Conservation (phyloP, 73 alveolate species). For the Paramecium tetraurelia region DNA sequence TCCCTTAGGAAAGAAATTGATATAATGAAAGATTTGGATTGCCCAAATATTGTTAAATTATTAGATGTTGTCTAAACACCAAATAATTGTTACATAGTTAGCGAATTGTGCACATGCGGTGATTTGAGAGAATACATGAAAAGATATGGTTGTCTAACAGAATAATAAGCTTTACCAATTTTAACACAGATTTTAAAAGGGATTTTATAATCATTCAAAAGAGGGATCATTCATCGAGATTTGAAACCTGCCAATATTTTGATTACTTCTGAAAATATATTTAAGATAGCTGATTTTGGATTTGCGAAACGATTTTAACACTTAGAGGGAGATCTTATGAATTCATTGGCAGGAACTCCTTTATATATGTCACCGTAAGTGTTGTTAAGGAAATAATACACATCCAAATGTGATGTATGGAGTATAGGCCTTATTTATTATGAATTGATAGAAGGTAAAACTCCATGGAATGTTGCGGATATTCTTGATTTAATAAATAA, state of each 20-base stretch:
- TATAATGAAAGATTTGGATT: constrained; percentile 61
- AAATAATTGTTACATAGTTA: constrained; percentile 55
- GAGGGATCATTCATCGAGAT: constrained; percentile 66
- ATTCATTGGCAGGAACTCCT: constrained; percentile 65
- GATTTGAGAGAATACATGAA: constrained; percentile 58
- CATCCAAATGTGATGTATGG: constrained; percentile 65
- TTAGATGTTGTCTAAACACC: constrained; percentile 61
- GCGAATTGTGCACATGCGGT: constrained; percentile 65
- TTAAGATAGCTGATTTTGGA: constrained; percentile 65
- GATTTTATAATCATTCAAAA: constrained; percentile 32
- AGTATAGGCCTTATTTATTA: constrained; percentile 53
- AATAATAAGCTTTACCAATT: constrained; percentile 40
- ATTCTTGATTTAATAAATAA: constrained; percentile 54
- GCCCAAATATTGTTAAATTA: constrained; percentile 59
- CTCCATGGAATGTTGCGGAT: constrained; percentile 57
- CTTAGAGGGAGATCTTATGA: constrained; percentile 53
- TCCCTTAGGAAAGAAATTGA: constrained; percentile 51
- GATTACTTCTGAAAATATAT: constrained; percentile 51
- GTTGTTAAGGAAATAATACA: constrained; percentile 34
- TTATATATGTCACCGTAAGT: constrained; percentile 64
- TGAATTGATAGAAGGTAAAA: constrained; percentile 59
- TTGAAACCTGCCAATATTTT: constrained; percentile 71
- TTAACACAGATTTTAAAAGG: constrained; percentile 50
- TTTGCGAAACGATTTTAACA: constrained; percentile 56
- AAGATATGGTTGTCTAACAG: background rate